These are phyloP conservation scores for Aspergillus carbonarius DNA, from an alignment of 2,329 filamentous ascomycete genomes.

Conservation along the genomic window DNA sequence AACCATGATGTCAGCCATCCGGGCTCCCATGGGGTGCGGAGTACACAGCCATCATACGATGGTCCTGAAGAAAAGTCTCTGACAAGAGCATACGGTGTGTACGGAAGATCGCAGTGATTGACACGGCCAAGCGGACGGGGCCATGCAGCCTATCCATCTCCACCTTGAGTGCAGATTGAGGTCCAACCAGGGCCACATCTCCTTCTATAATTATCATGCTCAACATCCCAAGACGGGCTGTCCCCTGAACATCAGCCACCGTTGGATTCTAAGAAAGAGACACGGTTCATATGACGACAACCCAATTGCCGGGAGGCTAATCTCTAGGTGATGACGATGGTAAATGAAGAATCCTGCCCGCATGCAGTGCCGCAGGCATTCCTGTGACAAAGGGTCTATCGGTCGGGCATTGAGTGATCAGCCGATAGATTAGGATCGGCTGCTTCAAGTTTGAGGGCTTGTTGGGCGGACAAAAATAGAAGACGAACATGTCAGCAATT, in stretches of 20 bases:
- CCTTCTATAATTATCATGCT: too few species aligned
- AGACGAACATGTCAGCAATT: background rate
- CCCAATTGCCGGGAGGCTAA: background rate
- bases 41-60: background rate
- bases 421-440: conserved; percentile 1
- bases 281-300: background rate
- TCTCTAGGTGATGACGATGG: background rate
- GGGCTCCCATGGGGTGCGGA: too few species aligned
- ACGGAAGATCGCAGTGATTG: too few species aligned
- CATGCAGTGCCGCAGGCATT: background rate
- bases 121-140: too few species aligned
- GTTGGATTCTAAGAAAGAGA: background rate
- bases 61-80: too few species aligned
- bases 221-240: too few species aligned
- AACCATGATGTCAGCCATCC: conserved; percentile 15
- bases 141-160: too few species aligned
- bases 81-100: too few species aligned
- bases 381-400: background rate
- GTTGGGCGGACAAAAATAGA: background rate
- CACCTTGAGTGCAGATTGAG: too few species aligned
- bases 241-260: background rate
- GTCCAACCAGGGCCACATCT: too few species aligned
- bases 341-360: too few species aligned
- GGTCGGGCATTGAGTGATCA: background rate
- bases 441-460: conserved; percentile 3